Conservation (phyloP, 140 eudicot species). For the Flaveria floridana region DNA sequence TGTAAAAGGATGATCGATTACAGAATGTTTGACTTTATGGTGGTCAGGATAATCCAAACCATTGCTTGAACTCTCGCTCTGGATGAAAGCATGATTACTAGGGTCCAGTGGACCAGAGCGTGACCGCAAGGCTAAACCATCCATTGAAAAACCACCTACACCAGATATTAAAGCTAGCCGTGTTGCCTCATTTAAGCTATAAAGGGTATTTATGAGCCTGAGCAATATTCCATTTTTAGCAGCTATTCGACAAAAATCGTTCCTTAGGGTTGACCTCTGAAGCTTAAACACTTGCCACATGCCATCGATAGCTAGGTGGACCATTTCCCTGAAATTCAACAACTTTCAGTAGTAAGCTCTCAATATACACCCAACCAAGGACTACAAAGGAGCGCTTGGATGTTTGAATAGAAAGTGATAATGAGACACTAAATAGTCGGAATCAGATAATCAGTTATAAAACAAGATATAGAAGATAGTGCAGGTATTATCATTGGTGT, state of each 20-base stretch:
- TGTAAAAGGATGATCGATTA: constrained; percentile 46
- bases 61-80: constrained; percentile 44
- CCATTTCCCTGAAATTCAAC: constrained; percentile 75
- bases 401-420: not conserved
- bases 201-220: constrained; percentile 87
- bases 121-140: constrained; percentile 54
- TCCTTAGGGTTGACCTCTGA: constrained; percentile 87
- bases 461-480: constrained; percentile 8
- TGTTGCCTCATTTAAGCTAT: constrained; percentile 88
- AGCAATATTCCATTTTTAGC: constrained; percentile 88
- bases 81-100: constrained; percentile 46
- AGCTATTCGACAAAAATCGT: constrained; percentile 91
- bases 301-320: constrained; percentile 97
- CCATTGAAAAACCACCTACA: constrained; percentile 67
- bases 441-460: constrained; percentile 1
- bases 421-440: not conserved
- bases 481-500: not conserved
- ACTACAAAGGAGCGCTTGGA: constrained; percentile 3
- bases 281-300: constrained; percentile 99
- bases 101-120: constrained; percentile 76
- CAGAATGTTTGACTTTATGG: constrained; percentile 52
- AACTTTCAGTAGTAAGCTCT: constrained; percentile 12
- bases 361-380: constrained; percentile 15
- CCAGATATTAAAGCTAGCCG: constrained; percentile 74
- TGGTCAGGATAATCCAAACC: constrained; percentile 63